Percentiles rank a stretch among this genome's conserved stretches.
Evolutionary conservation across 768 basidiomycete genomes (phyloP).

Genomic region (Tricholoma sp.): DNA sequence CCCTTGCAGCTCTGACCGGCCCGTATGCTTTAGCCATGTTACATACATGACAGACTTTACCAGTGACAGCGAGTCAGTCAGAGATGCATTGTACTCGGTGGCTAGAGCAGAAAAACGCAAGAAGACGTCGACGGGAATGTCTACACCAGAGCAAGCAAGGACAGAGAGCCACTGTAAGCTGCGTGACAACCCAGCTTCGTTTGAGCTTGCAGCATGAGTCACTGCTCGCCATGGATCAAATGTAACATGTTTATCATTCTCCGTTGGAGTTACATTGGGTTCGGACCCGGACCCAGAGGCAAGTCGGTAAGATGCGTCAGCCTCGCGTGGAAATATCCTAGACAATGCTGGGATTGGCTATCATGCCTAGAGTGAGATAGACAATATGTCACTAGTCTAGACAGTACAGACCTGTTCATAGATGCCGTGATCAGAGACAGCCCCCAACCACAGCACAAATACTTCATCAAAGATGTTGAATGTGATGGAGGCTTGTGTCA

Average conservation of each 20-base stretch:
- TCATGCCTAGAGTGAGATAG: not conserved
- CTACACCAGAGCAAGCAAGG: constrained; percentile 60
- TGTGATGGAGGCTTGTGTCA: constrained; percentile 47
- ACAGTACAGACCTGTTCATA: constrained; percentile 32
- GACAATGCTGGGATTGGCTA: constrained; percentile 51
- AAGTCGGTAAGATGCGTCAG: constrained; percentile 35
- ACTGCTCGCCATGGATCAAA: constrained; percentile 56
- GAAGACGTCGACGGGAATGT: constrained; percentile 51
- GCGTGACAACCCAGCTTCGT: constrained; percentile 36
- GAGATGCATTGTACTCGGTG: constrained; percentile 28
- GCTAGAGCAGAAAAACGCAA: constrained; percentile 40
- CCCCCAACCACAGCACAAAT: constrained; percentile 56
- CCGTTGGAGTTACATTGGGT: constrained; percentile 20
- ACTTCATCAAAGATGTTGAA: constrained; percentile 57
- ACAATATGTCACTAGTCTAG: constrained; percentile 1
- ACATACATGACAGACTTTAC: constrained; percentile 50
- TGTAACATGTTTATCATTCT: constrained; percentile 18
- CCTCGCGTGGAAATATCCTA: constrained; percentile 53
- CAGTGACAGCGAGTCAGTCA: constrained; percentile 45
- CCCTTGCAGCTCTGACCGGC: constrained; percentile 53
- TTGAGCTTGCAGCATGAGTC: constrained; percentile 35
- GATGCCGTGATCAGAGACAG: constrained; percentile 28
- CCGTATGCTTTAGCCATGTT: constrained; percentile 57
- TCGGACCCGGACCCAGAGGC: constrained; percentile 30
- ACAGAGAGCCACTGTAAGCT: constrained; percentile 57